A percentile compares a stretch with the other conserved stretches of the same genome.
These are phyloP conservation scores for Paramecium sonneborni DNA, from an alignment of 73 alveolate species.

Conservation along the genomic window DNA sequence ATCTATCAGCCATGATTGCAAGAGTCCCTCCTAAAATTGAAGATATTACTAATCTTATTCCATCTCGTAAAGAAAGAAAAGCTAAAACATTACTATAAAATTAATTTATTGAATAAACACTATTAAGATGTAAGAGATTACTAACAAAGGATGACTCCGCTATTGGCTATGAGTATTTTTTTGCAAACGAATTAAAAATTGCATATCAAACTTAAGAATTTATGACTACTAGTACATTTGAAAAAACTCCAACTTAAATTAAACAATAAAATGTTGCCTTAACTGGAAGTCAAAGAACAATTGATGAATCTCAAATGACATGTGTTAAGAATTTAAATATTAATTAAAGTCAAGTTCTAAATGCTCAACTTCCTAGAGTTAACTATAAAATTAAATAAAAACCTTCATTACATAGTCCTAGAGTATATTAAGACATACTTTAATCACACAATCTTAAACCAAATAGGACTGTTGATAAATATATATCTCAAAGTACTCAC, in stretches of 20 bases:
- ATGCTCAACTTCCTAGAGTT: not conserved
- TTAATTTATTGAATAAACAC: not conserved
- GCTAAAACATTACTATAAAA: not conserved
- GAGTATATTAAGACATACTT: not conserved
- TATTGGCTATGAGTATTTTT: not conserved
- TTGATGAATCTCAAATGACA: not conserved
- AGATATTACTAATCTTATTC: not conserved
- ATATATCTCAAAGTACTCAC: not conserved
- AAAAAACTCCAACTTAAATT: not conserved
- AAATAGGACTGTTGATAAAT: not conserved
- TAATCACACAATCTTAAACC: not conserved
- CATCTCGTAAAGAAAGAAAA: not conserved
- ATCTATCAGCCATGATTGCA: not conserved
- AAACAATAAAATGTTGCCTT: not conserved
- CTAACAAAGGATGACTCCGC: not conserved
- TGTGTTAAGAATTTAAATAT: not conserved
- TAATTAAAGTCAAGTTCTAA: not conserved
- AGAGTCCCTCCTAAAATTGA: not conserved
- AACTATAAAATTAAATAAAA: not conserved
- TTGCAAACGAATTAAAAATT: not conserved
- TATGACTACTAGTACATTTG: constrained; percentile 19
- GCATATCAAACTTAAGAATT: not conserved
- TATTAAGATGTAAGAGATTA: not conserved
- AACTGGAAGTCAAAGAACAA: not conserved
- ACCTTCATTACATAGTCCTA: not conserved